Base-by-base conservation (phyloP, 768 basidiomycete species). In the Lactifluus piperatus region DNA sequence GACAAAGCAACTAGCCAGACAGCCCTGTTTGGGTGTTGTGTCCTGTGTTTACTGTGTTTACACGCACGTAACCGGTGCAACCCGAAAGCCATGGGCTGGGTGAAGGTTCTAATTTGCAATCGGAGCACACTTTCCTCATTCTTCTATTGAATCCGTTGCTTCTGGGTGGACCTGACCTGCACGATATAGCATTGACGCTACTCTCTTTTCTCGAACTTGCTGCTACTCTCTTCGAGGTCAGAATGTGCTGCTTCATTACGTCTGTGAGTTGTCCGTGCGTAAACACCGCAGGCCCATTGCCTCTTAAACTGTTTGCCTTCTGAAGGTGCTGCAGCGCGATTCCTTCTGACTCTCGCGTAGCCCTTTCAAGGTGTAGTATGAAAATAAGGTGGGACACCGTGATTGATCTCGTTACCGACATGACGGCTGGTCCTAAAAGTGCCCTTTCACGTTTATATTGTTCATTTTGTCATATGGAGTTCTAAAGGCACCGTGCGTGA, bases 31-130 rank as follows among this genome's bases (percentile, higher is more conserved):
- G 34, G 2, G 41, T 18, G 11, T 51, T 52, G 59, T 20, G 47
- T 18, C 26, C 62, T 30, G 60, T 14, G 62, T 63, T 63, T 63
- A 43, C 39, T 26, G 39, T 27, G 24, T 39, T 39, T n/a, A 27
- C 24, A 3, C 5, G 24, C n/a, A 46, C 18, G 51, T 63, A 63
- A 62, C 62, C 60, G 55, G 20, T 26, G 47, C 47, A 52, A 30
- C 30, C 29, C 50, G 14, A n/a, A 20, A 24, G 30, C 24, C 24
- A 10, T 24, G 39, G 60, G 60, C 55, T 63, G 62, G 46, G 54
- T 63, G 62, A 63, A 36, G 56, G 62, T 62, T 62, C 55, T 63
- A 63, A 63, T 63, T 63, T 63, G 62, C 62, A 63, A 63, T 62
- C 62, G 51, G 62, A 63, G 62, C 62, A 56, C 62, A 48, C 14